Percentiles rank a stretch among this genome's conserved stretches.
phyloP scores from a whole-genome alignment of 2,329 filamentous ascomycete species.

The Xenoacremonium recifei region DNA sequence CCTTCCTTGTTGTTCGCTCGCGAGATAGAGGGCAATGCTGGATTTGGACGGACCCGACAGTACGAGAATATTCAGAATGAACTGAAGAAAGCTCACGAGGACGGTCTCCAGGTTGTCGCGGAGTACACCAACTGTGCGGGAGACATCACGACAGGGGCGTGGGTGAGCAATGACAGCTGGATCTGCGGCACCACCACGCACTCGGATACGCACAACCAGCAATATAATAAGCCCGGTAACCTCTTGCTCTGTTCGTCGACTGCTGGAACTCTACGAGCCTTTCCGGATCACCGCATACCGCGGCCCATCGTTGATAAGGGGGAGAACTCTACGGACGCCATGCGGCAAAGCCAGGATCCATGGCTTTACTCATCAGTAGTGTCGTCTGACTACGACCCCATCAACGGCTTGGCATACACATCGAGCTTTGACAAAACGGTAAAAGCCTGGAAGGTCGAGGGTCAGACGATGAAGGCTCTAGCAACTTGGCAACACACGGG shows the following conservation, averaged over 20 bases:
- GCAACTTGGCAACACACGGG: constrained; percentile 55
- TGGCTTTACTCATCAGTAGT: constrained; percentile 66
- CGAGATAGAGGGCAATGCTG: constrained; percentile 46
- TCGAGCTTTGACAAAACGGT: constrained; percentile 62
- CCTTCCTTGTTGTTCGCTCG: constrained; percentile 46
- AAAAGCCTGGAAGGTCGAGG: constrained; percentile 54
- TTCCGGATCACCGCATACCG: constrained; percentile 56
- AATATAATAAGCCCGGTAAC: constrained; percentile 66
- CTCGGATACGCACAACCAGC: constrained; percentile 61
- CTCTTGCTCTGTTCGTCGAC: constrained; percentile 52
- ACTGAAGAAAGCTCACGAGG: constrained; percentile 47
- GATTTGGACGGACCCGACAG: constrained; percentile 39
- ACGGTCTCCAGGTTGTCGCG: constrained; percentile 47
- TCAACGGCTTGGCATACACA: constrained; percentile 50
- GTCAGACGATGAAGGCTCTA: constrained; percentile 39
- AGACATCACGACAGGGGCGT: constrained; percentile 57
- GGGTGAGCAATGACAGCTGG: constrained; percentile 53
- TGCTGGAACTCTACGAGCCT: constrained; percentile 45
- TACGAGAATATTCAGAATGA: constrained; percentile 46
- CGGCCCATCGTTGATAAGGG: constrained; percentile 52
- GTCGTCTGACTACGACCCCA: constrained; percentile 54
- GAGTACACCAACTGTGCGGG: constrained; percentile 63
- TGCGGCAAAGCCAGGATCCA: constrained; percentile 58
- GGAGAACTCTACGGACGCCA: constrained; percentile 55
- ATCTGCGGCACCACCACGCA: constrained; percentile 63